phyloP scores from a whole-genome alignment of 1,284 basidiomycete species.

The Tilletia caries region DNA sequence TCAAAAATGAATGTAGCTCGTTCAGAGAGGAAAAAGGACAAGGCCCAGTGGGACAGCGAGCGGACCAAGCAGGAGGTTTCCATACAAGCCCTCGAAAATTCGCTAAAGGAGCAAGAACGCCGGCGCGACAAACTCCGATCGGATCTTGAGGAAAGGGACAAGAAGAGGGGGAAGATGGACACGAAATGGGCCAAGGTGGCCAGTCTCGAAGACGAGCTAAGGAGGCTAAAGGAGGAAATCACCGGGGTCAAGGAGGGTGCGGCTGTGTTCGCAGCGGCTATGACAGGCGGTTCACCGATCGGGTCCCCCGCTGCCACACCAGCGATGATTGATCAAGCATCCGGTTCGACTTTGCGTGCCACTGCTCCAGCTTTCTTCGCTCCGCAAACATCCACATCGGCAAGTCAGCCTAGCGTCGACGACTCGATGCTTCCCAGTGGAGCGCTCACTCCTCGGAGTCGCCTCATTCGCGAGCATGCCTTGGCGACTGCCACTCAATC shows the following conservation, averaged over 20 bases:
- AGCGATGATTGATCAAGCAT: no score
- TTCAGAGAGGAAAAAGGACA: neutral
- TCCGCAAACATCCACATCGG: neutral
- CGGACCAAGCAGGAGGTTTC: neutral
- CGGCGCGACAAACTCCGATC: neutral
- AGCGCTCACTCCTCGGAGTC: neutral
- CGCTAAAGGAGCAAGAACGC: slow-evolving; percentile 1
- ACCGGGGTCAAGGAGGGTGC: neutral
- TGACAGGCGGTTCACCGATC: neutral
- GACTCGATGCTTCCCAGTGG: neutral
- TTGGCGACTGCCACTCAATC: neutral
- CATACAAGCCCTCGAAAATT: neutral
- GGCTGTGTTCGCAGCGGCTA: neutral
- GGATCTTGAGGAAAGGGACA: neutral
- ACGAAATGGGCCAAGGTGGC: slow-evolving; percentile 11
- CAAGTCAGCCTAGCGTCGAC: no score
- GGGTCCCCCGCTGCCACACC: no score
- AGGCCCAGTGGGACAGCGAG: neutral
- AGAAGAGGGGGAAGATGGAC: neutral
- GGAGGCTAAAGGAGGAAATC: neutral
- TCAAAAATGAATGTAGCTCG: neutral
- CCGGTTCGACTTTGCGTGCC: slow-evolving; percentile 3
- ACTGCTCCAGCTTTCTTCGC: slow-evolving; percentile 7
- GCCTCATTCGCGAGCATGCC: neutral
- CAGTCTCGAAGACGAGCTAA: neutral